These are phyloP conservation scores for Alternaria triticimaculans DNA, from an alignment of 2,329 filamentous ascomycete species.

Conservation along the genomic window DNA sequence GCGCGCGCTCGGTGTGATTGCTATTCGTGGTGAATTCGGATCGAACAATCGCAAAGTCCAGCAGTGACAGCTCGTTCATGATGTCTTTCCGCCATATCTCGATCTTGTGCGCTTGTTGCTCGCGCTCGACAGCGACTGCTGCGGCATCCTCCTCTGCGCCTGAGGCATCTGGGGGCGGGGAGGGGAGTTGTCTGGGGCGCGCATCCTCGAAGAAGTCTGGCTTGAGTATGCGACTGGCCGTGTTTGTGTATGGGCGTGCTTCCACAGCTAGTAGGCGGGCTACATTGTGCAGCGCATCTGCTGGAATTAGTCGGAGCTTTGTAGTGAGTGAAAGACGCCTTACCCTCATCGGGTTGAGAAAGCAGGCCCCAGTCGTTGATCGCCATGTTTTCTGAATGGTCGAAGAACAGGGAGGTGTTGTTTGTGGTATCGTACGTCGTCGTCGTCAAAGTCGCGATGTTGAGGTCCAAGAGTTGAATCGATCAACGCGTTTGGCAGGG, in stretches of 20 bases:
- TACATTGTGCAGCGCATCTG: constrained; percentile 80
- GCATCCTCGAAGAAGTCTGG: constrained; percentile 69
- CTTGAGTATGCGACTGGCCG: constrained; percentile 79
- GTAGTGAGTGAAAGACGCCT: not conserved
- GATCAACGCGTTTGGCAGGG: constrained; percentile 3
- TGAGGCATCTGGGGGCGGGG: constrained; percentile 69
- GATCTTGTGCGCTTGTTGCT: constrained; percentile 62
- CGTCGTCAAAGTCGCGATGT: constrained; percentile 10
- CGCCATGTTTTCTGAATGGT: constrained; percentile 52
- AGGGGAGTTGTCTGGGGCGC: constrained; percentile 64
- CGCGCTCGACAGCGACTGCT: constrained; percentile 53
- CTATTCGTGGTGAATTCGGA: constrained; percentile 86
- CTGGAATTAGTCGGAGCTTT: constrained; percentile 17
- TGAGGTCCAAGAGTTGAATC: constrained; percentile 2
- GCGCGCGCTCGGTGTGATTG: constrained; percentile 81
- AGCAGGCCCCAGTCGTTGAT: constrained; percentile 67
- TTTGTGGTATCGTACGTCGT: not conserved
- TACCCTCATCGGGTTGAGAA: constrained; percentile 73
- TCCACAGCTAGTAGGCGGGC: constrained; percentile 86
- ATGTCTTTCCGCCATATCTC: constrained; percentile 82
- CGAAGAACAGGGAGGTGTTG: not conserved
- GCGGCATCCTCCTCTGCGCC: constrained; percentile 56
- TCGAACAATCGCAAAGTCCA: constrained; percentile 84
- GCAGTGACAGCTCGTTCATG: constrained; percentile 84
- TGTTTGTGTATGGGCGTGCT: constrained; percentile 88